Evolutionary conservation across 805 yeast genomes (phyloP).

Genomic region (Ogataea nakhonphanomensis): DNA sequence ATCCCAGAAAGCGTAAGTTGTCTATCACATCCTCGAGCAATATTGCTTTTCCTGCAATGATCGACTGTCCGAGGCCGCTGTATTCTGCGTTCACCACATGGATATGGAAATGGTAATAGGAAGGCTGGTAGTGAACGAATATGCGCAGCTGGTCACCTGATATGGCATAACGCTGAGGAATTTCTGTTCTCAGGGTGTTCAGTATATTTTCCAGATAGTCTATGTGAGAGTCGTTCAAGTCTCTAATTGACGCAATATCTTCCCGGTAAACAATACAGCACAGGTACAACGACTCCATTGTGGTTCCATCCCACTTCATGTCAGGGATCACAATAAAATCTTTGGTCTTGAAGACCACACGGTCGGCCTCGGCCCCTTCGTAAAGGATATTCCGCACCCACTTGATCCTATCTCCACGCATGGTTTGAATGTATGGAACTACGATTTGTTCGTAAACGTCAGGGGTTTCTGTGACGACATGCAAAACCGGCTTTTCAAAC

Average conservation of each 20-base stretch:
- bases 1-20: slow-evolving; percentile 50
- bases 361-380: slow-evolving; percentile 80
- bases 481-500: slow-evolving; percentile 57
- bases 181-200: slow-evolving; percentile 42
- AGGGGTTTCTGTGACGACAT: slow-evolving; percentile 77
- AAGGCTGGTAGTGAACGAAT: slow-evolving; percentile 92
- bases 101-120: slow-evolving; percentile 92
- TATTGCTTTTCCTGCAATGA: slow-evolving; percentile 76
- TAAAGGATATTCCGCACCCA: slow-evolving; percentile 88
- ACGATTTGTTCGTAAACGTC: slow-evolving; percentile 60
- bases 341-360: slow-evolving; percentile 67
- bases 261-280: slow-evolving; percentile 69
- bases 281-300: slow-evolving; percentile 67
- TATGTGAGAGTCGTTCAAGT: slow-evolving; percentile 56
- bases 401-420: slow-evolving; percentile 72
- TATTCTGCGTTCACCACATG: slow-evolving; percentile 78
- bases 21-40: slow-evolving; percentile 80
- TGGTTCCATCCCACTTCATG: slow-evolving; percentile 91
- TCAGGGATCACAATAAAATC: slow-evolving; percentile 82
- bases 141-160: slow-evolving; percentile 59
- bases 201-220: slow-evolving; percentile 52
- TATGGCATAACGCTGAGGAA: slow-evolving; percentile 48
- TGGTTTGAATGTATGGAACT: slow-evolving; percentile 70
- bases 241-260: slow-evolving; percentile 73
- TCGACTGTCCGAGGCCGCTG: slow-evolving; percentile 64